Conservation (phyloP, 2,329 filamentous ascomycete species). For the Raffaelea albimanens region DNA sequence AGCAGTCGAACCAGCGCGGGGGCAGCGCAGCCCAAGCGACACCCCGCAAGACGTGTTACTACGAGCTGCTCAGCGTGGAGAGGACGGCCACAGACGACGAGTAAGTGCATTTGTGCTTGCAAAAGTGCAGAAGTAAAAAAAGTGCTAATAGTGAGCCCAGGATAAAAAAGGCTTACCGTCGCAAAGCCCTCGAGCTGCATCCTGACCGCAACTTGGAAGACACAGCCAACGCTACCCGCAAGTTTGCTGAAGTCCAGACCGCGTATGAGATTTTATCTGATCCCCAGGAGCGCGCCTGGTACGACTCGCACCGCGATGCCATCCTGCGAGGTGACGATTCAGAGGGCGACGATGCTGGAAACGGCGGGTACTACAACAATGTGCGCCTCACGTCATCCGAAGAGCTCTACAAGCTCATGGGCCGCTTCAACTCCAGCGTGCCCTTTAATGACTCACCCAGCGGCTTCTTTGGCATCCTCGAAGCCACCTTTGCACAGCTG, state of each 20-base stretch:
- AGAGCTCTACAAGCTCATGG: slow-evolving; percentile 69
- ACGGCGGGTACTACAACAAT: slow-evolving; percentile 41
- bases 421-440: slow-evolving; percentile 68
- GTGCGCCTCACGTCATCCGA: slow-evolving; percentile 69
- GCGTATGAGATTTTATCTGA: slow-evolving; percentile 96
- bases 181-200: slow-evolving; percentile 84
- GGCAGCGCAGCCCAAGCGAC: slow-evolving; percentile 15
- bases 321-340: slow-evolving; percentile 61
- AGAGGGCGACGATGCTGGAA: slow-evolving; percentile 26
- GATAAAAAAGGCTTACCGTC: slow-evolving; percentile 88
- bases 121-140: not conserved
- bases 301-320: slow-evolving; percentile 84
- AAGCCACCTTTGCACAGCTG: slow-evolving; percentile 69
- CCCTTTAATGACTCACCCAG: slow-evolving; percentile 70
- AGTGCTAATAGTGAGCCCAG: too few species aligned
- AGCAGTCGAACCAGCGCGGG: slow-evolving; percentile 36
- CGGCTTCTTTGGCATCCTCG: slow-evolving; percentile 77
- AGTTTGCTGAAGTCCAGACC: slow-evolving; percentile 85
- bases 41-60: slow-evolving; percentile 63
- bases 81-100: slow-evolving; percentile 71
- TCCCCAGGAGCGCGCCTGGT: slow-evolving; percentile 92
- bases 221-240: slow-evolving; percentile 67
- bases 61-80: slow-evolving; percentile 71
- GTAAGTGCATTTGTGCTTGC: slow-evolving; percentile 28
- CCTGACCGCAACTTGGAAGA: slow-evolving; percentile 90